Percentiles rank a stretch among this genome's conserved stretches.
phyloP scores from a whole-genome alignment of 1,284 basidiomycete species.

The Fomitopsis betulina region DNA sequence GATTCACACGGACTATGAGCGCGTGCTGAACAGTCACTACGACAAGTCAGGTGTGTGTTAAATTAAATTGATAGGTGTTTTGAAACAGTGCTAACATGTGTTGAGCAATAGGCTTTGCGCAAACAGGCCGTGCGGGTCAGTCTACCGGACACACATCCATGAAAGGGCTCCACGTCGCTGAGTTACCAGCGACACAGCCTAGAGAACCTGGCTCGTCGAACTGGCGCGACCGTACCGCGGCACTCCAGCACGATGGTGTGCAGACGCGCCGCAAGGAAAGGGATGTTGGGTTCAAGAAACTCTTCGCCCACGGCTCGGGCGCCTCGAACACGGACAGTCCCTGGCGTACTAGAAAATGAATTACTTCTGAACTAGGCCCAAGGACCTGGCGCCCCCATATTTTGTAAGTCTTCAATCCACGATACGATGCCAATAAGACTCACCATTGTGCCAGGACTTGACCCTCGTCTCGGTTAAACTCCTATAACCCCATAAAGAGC shows the following conservation, averaged over 20 bases:
- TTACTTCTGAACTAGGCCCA: neutral
- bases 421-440: neutral
- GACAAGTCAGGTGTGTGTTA: neutral
- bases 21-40: neutral
- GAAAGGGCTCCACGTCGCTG: neutral
- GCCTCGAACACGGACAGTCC: neutral
- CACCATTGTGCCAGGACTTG: neutral
- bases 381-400: neutral
- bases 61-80: neutral
- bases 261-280: neutral
- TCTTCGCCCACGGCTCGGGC: neutral
- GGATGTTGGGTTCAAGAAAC: neutral
- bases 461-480: neutral
- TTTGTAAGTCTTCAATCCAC: neutral
- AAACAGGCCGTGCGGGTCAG: neutral
- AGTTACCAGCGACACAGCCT: neutral
- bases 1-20: neutral
- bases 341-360: neutral
- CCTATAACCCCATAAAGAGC: no score
- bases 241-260: neutral
- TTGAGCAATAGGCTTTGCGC: neutral
- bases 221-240: neutral
- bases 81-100: neutral
- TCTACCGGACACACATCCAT: neutral
- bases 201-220: neutral